Evolutionary conservation across 1,284 basidiomycete species (phyloP), one percentile per base, ranked within the genome.

Genomic region (Vanrija sp.): DNA sequence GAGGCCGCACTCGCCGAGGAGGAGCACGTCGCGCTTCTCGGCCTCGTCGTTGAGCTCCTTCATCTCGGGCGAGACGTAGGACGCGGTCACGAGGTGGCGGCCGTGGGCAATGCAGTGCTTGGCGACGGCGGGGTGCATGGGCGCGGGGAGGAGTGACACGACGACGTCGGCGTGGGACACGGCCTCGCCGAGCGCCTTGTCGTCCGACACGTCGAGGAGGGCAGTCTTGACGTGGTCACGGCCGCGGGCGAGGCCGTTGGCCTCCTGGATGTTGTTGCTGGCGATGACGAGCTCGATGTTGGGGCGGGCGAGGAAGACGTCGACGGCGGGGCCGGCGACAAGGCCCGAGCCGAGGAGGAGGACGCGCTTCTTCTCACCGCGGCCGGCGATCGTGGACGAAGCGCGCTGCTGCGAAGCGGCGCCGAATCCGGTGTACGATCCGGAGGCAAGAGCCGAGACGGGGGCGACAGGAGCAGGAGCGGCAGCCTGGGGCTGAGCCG

Each of bases 1-100:
- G 0, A 97, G 79, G 2, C 93, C 93, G 45, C 96, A 91, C 76
- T 97, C 94, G 65, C 93, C 95, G 43, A 97, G 80, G 0, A 97
- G 78, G 1, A 94, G 77, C 16, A 96, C 83, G 43, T 84, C 82
- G 0, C 83, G 81, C 5, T 80, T 73, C 43, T 80, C 62, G 0
- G 93, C 92, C 88, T 76, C 73, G 7, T 80, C 66, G 67, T 93
- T 79, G 14, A 97, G 75, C 1, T 76, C 78, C 18, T 79, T 78
- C 88, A 97, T 96, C 19, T 82, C 84, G 1, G 84, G 83, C 0
- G 89, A 91, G 61, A 90, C 86, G 69, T 98, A 98, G 2, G 90
- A 94, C 0, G 93, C 93, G 0, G 94, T 97, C 48, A 97, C 84
- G 54, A 98, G 82, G 64, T 96, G 87, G 57, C 85, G 88, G 31